Evolutionary conservation across 2,329 filamentous ascomycete genomes (phyloP), one percentile per base, ranked within the genome.

Genomic region (Trichoderma hamatum): DNA sequence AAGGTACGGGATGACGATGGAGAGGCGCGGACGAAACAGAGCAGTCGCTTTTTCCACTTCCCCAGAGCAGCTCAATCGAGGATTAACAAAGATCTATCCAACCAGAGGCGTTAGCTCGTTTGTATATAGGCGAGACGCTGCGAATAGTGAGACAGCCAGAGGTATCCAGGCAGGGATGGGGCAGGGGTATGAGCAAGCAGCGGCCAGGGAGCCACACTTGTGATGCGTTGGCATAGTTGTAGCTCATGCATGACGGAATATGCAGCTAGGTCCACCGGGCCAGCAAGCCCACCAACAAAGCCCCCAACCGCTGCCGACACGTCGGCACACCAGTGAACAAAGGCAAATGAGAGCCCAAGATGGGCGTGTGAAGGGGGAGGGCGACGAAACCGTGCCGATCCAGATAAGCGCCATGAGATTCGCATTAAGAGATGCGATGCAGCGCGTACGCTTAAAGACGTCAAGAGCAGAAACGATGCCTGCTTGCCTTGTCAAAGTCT

Each of bases 211-310:
- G 75, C 74, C 75, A 75, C 76, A 79, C 76, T 77, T 72, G 76
- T 77, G 77, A 79, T 79, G 78, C 76, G 78, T 73, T 79, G 78
- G 78, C 78, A 79, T 70, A 70, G 72, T 74, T 73, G 79, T 71
- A 70, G 72, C 74, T 73, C 84, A 86, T 87, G 85, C 84, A 87
- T 86, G 83, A 85, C 83, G 84, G 84, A 82, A 84, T 82, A 84
- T 86, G 85, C 84, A 86, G 69, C 64, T 43, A 70, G 68, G 43
- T 51, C 69, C 68, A 67, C 70, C 61, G 56, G 32, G 67, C 71
- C 71, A 70, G 69, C 69, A 66, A 71, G 69, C 65, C 64, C 66
- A 51, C 43, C 69, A 68, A 52, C 70, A 69, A 58, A 49, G 62
- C 70, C 68, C 63, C 70, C 69, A 71, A 71, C 67, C 68, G 69